Conservation (phyloP, 306 rosid species). For the Ormosia emarginata region DNA sequence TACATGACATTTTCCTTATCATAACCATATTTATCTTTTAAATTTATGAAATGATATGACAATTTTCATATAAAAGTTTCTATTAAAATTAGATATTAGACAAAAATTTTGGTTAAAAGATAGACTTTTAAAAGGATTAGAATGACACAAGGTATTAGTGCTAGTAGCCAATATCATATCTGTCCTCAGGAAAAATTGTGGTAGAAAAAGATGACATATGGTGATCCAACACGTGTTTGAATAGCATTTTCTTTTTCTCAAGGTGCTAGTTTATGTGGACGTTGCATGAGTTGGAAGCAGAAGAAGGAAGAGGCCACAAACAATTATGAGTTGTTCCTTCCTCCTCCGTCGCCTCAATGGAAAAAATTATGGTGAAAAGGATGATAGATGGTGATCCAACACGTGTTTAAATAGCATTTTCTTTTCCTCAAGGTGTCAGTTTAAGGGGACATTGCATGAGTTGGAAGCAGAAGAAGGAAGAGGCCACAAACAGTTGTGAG, state of each 20-base stretch:
- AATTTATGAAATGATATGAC: not conserved
- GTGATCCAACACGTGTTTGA: constrained; percentile 33
- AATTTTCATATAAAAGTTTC: not conserved
- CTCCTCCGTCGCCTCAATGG: constrained; percentile 5
- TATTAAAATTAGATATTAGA: not conserved
- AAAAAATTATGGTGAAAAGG: constrained; percentile 22
- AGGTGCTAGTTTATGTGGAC: not conserved
- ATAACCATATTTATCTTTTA: not conserved
- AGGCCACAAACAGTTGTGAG: not conserved
- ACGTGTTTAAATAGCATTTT: constrained; percentile 31
- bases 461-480: constrained; percentile 22
- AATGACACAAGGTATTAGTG: not conserved
- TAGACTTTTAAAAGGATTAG: not conserved
- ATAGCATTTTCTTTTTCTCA: not conserved
- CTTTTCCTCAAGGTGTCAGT: not conserved
- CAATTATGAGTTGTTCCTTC: constrained; percentile 18
- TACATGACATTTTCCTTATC: too few species aligned
- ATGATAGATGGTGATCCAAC: not conserved
- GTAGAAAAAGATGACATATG: constrained; percentile 11
- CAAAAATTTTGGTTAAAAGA: not conserved
- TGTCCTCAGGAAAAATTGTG: not conserved
- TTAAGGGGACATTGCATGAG: constrained; percentile 9
- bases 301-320: constrained; percentile 5
- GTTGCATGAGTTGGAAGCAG: constrained; percentile 16
- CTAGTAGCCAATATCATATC: not conserved